Conservation (phyloP, 768 basidiomycete genomes). For the Naganishia vishniacii region DNA sequence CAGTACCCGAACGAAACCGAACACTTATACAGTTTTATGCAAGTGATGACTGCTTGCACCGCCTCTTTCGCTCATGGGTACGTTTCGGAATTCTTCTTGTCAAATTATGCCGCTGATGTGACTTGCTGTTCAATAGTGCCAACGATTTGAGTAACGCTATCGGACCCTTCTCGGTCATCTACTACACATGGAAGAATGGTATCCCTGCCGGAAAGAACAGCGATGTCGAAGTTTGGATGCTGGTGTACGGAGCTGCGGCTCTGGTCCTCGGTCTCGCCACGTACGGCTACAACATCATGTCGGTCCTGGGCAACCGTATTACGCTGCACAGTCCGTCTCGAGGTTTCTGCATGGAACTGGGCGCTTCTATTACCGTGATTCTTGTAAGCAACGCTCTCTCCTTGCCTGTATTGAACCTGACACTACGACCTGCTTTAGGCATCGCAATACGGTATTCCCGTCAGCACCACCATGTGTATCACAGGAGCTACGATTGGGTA, state of each 20-base stretch:
- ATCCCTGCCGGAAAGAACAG: conserved; percentile 30
- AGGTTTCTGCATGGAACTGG: conserved; percentile 53
- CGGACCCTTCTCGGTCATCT: conserved; percentile 50
- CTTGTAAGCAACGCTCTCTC: not conserved
- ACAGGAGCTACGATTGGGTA: conserved; percentile 44
- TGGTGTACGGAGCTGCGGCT: conserved; percentile 44
- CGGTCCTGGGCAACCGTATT: conserved; percentile 49
- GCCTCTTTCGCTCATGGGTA: conserved; percentile 52
- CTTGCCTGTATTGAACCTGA: not conserved
- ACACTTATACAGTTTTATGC: conserved; percentile 52
- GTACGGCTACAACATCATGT: conserved; percentile 51
- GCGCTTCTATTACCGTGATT: conserved; percentile 52
- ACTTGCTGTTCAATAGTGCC: conserved; percentile 27
- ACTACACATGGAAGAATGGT: conserved; percentile 48
- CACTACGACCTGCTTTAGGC: not conserved
- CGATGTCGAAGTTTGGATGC: conserved; percentile 48
- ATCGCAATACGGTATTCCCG: conserved; percentile 40
- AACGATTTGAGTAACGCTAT: conserved; percentile 51
- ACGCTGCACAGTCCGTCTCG: conserved; percentile 52
- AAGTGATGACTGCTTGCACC: conserved; percentile 51
- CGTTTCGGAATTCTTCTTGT: not conserved
- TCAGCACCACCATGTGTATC: conserved; percentile 49
- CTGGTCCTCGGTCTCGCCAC: conserved; percentile 41
- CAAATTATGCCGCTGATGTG: no score
- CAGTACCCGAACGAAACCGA: conserved; percentile 52